A percentile compares a stretch with the other conserved stretches of the same genome.
Evolutionary conservation across 2,329 filamentous ascomycete genomes (phyloP).

Genomic region (Colletotrichum tofieldiae): DNA sequence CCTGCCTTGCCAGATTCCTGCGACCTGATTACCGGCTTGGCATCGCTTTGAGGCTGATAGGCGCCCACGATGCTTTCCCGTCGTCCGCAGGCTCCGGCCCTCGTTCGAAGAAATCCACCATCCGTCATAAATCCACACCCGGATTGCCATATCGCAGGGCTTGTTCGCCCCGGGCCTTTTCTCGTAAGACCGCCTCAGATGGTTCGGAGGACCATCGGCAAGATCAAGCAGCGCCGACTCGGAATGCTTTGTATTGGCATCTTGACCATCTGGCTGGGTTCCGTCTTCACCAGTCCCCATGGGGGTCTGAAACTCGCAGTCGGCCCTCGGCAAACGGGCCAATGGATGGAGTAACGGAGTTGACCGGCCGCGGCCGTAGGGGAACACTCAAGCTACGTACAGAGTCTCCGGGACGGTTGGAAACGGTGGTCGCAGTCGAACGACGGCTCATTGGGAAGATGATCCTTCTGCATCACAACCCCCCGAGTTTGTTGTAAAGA

Average conservation of each 20-base stretch:
- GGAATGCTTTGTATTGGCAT: neutral
- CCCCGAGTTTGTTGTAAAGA: slow-evolving; percentile 25
- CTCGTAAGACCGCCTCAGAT: neutral
- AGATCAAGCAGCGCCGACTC: neutral
- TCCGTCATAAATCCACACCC: neutral
- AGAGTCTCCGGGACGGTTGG: slow-evolving; percentile 11
- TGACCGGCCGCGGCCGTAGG: neutral
- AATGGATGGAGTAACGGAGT: slow-evolving; percentile 16
- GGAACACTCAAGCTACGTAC: slow-evolving; percentile 15
- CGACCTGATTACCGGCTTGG: slow-evolving; percentile 21
- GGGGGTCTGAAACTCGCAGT: neutral
- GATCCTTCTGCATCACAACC: slow-evolving; percentile 30
- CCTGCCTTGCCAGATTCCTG: slow-evolving; percentile 16
- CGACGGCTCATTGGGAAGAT: slow-evolving; percentile 21
- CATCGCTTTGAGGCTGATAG: slow-evolving; percentile 18
- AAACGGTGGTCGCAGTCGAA: slow-evolving; percentile 25
- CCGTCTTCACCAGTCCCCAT: slow-evolving; percentile 1
- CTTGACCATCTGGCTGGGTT: neutral
- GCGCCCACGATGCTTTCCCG: slow-evolving; percentile 5
- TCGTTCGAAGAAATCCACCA: neutral
- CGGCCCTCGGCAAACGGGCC: slow-evolving; percentile 3
- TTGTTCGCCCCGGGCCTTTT: neutral
- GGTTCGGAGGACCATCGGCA: neutral
- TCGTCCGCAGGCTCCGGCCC: slow-evolving; percentile 1
- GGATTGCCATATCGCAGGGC: neutral